Evolutionary conservation across 371 early-diverging fungal genomes (phyloP), one percentile per base, ranked within the genome.

Genomic region (Apophysomyces elegans): DNA sequence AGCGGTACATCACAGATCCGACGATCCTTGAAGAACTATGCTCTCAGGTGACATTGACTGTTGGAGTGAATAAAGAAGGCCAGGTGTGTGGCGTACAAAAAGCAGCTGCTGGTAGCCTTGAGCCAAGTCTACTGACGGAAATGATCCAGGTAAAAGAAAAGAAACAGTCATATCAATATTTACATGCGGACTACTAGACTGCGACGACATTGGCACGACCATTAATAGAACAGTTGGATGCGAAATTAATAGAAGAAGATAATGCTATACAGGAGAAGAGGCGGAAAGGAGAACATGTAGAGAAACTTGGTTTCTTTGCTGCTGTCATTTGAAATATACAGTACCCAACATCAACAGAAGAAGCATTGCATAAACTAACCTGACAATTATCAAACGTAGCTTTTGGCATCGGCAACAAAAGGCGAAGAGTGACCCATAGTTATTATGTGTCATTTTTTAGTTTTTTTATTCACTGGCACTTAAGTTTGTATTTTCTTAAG

Each of bases 51-150:
- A 86, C 86, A 61, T 68, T 96, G n/a, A 84, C 88, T 4, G 91
- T 97, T 1, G 89, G 89, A 11, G 92, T 97, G 39, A 95, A 95
- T 70, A 82, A 85, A 38, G 71, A 83, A 9, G 94, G 95, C 13
- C 79, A 88, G 39, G 78, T 96, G 4, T 94, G 95, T 71, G 90
- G 90, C 13, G 71, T 95, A 39, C 95, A 96, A 65, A 98, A 97
- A 70, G 82, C 87, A 18, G 89, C 84, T 5, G 68, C 70, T n/a
- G 94, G 94, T 1, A 82, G 90, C 8, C 81, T 94, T 44, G 91
- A 93, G 16, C 91, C 93, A 7, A 88, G 89, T 77, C 64, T 93
- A 61, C 62, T 94, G 67, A 82, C 83, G 5, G 93, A 93, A 64
- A 93, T 94, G 94, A 80, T 92, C n/a, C 84, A 85, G 79, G 85